Percentiles rank a stretch among this genome's conserved stretches.
These are phyloP conservation scores for Neurospora tetrasperma DNA, from an alignment of 495 filamentous ascomycete species.

Conservation along the genomic window DNA sequence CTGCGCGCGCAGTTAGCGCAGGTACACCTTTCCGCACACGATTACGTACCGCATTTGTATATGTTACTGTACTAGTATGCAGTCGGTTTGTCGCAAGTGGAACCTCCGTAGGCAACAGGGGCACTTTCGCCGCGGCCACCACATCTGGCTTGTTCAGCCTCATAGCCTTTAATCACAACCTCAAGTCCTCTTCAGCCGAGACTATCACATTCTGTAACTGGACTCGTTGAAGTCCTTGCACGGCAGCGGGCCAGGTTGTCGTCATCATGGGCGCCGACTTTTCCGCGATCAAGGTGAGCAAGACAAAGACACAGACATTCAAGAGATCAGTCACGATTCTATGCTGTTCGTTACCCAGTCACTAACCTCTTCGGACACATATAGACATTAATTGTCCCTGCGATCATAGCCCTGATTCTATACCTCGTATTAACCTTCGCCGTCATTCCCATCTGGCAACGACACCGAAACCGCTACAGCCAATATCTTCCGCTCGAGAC, in stretches of 20 bases:
- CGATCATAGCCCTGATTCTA: slow-evolving; percentile 62
- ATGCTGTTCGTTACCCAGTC: not conserved
- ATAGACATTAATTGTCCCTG: slow-evolving; percentile 70
- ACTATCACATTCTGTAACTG: not conserved
- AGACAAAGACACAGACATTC: not conserved
- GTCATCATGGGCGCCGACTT: slow-evolving; percentile 28
- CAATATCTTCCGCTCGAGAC: slow-evolving; percentile 59
- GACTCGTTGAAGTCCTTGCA: not conserved
- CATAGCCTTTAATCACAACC: not conserved
- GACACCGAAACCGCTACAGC: slow-evolving; percentile 63
- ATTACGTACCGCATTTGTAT: not conserved
- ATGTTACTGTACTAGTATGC: too few species aligned
- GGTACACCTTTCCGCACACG: not conserved
- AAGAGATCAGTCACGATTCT: not conserved
- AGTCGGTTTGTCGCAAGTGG: not conserved
- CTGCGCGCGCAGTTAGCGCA: not conserved
- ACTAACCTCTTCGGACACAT: not conserved
- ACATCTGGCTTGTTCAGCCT: not conserved
- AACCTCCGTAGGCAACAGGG: not conserved
- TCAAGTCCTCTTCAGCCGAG: not conserved
- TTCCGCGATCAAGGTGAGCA: slow-evolving; percentile 36
- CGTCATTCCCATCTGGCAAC: slow-evolving; percentile 64
- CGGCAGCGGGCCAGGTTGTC: slow-evolving; percentile 4
- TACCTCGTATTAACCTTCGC: slow-evolving; percentile 63
- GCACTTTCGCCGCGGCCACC: not conserved